phyloP scores from a whole-genome alignment of 164 flowering plant genomes.

The Aristolochia californica region DNA sequence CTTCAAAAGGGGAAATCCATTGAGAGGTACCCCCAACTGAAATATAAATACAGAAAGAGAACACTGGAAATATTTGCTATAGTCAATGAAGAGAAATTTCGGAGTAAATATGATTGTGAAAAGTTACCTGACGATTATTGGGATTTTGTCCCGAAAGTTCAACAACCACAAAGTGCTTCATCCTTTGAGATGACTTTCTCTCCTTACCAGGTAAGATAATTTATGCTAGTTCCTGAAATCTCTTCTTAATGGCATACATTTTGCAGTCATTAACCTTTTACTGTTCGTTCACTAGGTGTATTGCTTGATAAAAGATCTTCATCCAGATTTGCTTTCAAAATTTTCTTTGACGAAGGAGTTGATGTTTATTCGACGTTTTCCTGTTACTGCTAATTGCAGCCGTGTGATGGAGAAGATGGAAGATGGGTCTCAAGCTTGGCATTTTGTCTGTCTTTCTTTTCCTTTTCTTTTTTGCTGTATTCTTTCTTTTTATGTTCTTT shows the following conservation, averaged over 20 bases:
- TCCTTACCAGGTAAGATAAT: slow-evolving; percentile 53
- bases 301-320: slow-evolving; percentile 41
- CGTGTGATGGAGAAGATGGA: slow-evolving; percentile 56
- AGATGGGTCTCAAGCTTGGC: slow-evolving; percentile 34
- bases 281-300: slow-evolving; percentile 30
- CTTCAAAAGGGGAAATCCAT: slow-evolving; percentile 28
- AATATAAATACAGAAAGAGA: slow-evolving; percentile 48
- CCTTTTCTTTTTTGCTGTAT: not conserved
- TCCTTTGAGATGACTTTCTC: slow-evolving; percentile 37
- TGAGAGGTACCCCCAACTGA: slow-evolving; percentile 53
- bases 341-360: slow-evolving; percentile 25
- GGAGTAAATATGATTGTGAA: slow-evolving; percentile 9
- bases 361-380: slow-evolving; percentile 45
- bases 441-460: slow-evolving; percentile 40
- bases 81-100: slow-evolving; percentile 31
- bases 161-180: slow-evolving; percentile 23
- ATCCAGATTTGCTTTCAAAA: slow-evolving; percentile 26
- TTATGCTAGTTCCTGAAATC: not conserved
- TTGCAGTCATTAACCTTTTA: not conserved
- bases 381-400: slow-evolving; percentile 71
- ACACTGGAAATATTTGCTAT: slow-evolving; percentile 40
- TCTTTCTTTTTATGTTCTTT: not conserved
- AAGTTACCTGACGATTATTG: slow-evolving; percentile 67
- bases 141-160: slow-evolving; percentile 58
- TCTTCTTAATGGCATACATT: not conserved